These are phyloP conservation scores for Verticillium tricorpus DNA, from an alignment of 2,329 filamentous ascomycete genomes.

Conservation along the genomic window DNA sequence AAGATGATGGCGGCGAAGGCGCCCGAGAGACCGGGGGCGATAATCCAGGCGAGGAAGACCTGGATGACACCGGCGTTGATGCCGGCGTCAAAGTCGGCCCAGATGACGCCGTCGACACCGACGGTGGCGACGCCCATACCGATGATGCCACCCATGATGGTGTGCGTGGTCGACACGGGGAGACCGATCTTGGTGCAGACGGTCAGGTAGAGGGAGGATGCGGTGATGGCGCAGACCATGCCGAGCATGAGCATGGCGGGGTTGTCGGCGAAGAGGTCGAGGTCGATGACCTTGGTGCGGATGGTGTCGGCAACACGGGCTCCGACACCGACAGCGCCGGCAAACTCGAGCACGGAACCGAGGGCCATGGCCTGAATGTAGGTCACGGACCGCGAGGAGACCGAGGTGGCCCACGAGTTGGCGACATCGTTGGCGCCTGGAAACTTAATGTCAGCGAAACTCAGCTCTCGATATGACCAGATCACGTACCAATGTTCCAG, in stretches of 20 bases:
- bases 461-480: not conserved
- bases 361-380: conserved; percentile 42
- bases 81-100: conserved; percentile 23
- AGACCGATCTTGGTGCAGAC: conserved; percentile 27
- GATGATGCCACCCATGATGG: conserved; percentile 38
- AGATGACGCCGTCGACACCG: conserved; percentile 34
- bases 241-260: conserved; percentile 37
- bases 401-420: conserved; percentile 58
- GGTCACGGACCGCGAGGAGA: conserved; percentile 54
- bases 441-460: too few species aligned
- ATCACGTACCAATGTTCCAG: conserved; percentile 54
- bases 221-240: conserved; percentile 32
- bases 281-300: conserved; percentile 39
- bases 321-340: conserved; percentile 43
- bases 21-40: conserved; percentile 40
- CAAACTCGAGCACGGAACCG: conserved; percentile 42
- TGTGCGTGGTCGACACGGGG: conserved; percentile 41
- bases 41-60: conserved; percentile 41
- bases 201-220: conserved; percentile 36
- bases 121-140: conserved; percentile 39
- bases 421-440: conserved; percentile 48
- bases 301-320: conserved; percentile 42
- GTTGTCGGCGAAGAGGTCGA: conserved; percentile 30
- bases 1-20: conserved; percentile 39
- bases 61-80: conserved; percentile 35